Percentiles rank a stretch among this genome's conserved stretches.
phyloP scores from a whole-genome alignment of 2,329 filamentous ascomycete genomes.

The Cladosporium velox region DNA sequence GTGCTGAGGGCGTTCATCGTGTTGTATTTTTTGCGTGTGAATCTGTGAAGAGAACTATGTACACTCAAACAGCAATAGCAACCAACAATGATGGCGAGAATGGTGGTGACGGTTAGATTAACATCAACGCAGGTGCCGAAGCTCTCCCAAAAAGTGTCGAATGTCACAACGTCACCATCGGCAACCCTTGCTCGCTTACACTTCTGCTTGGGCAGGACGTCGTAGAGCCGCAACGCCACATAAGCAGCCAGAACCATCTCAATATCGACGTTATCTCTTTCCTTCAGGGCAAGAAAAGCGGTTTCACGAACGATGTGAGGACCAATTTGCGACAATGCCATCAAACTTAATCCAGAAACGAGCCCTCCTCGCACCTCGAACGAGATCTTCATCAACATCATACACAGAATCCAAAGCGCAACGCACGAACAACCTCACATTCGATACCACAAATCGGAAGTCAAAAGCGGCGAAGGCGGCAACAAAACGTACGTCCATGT shows the following conservation, averaged over 20 bases:
- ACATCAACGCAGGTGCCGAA: background rate
- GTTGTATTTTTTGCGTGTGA: background rate
- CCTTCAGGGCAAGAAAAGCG: background rate
- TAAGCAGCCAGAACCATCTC: background rate
- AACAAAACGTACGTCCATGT: background rate
- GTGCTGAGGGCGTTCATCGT: slow-evolving; percentile 1
- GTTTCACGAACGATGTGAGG: background rate
- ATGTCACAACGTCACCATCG: slow-evolving; percentile 10
- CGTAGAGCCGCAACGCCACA: slow-evolving; percentile 13
- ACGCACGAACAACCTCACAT: slow-evolving; percentile 16
- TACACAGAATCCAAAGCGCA: slow-evolving; percentile 2
- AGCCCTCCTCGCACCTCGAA: slow-evolving; percentile 5
- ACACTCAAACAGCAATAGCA: background rate
- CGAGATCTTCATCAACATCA: background rate
- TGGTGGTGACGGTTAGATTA: background rate
- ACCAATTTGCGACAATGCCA: background rate
- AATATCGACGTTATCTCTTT: background rate
- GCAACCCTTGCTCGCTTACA: background rate
- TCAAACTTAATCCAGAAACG: background rate
- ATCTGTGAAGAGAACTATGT: background rate
- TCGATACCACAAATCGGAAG: slow-evolving; percentile 20
- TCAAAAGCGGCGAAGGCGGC: slow-evolving; percentile 1
- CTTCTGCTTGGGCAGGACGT: background rate
- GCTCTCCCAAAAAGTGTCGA: slow-evolving; percentile 8
- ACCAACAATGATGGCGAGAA: background rate